These are phyloP conservation scores for Voacanga thouarsii DNA, from an alignment of 257 asterid genomes.

Conservation along the genomic window DNA sequence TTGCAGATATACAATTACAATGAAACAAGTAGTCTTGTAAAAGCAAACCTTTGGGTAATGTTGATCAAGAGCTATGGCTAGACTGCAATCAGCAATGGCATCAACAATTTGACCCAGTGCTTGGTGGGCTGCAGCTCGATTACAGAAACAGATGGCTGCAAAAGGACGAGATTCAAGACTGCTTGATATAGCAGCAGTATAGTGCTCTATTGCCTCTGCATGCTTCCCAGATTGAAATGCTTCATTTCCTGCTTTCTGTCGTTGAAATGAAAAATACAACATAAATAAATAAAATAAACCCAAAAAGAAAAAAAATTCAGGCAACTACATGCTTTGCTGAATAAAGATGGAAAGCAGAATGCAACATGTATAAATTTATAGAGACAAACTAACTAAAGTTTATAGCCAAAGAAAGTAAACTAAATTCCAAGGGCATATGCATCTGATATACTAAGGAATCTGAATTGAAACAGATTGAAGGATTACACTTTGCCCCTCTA, in stretches of 20 bases:
- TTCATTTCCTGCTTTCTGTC: conserved; percentile 88
- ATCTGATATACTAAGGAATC: no score
- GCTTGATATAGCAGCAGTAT: conserved; percentile 73
- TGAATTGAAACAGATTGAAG: no score
- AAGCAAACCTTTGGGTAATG: conserved; percentile 69
- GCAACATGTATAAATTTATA: background rate
- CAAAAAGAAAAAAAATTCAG: background rate
- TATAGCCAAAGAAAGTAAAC: background rate
- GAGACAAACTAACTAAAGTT: background rate
- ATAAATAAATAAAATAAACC: background rate
- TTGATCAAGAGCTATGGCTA: conserved; percentile 83
- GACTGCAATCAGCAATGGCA: conserved; percentile 93
- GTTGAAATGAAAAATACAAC: conserved; percentile 11
- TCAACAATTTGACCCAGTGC: conserved; percentile 71
- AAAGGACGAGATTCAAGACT: conserved; percentile 78
- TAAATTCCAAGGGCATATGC: background rate
- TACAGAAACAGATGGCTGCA: conserved; percentile 92
- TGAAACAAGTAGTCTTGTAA: background rate
- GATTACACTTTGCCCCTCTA: no score
- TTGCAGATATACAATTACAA: background rate
- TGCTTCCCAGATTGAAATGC: conserved; percentile 73
- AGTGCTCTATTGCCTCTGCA: conserved; percentile 80
- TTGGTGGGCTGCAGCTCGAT: conserved; percentile 97
- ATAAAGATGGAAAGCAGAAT: background rate
- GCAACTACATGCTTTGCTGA: background rate